Percentiles rank a stretch among this genome's conserved stretches.
Conservation (phyloP, 257 asterid species). For the Anisodus acutangulus region DNA sequence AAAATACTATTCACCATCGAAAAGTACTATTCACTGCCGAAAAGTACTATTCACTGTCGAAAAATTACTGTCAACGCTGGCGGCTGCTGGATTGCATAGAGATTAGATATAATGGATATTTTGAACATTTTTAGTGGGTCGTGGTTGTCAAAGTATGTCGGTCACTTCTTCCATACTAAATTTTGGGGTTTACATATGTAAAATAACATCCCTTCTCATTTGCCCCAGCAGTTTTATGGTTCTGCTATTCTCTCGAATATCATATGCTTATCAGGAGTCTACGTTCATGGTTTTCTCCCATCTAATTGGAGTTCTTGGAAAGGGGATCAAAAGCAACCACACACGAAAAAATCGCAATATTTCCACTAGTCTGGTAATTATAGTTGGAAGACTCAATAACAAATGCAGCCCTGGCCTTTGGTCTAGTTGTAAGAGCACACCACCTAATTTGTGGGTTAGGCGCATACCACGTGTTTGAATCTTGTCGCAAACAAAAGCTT, state of each 20-base stretch:
- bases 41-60: no score
- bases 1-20: no score
- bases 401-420: neutral
- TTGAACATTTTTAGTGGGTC: neutral
- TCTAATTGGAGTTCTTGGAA: neutral
- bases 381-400: neutral
- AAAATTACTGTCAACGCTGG: no score
- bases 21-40: no score
- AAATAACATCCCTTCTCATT: neutral
- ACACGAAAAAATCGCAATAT: neutral
- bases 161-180: neutral
- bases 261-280: constrained; percentile 5
- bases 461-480: neutral
- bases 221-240: neutral
- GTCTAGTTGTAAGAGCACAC: neutral
- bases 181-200: neutral
- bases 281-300: neutral
- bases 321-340: neutral
- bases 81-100: neutral
- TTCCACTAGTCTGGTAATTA: neutral
- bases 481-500: neutral
- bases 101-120: neutral
- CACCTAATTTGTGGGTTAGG: neutral
- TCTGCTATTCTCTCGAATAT: neutral
- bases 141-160: neutral